Conservation (phyloP, 2,329 filamentous ascomycete species). For the Ophiostoma triangulosporum region DNA sequence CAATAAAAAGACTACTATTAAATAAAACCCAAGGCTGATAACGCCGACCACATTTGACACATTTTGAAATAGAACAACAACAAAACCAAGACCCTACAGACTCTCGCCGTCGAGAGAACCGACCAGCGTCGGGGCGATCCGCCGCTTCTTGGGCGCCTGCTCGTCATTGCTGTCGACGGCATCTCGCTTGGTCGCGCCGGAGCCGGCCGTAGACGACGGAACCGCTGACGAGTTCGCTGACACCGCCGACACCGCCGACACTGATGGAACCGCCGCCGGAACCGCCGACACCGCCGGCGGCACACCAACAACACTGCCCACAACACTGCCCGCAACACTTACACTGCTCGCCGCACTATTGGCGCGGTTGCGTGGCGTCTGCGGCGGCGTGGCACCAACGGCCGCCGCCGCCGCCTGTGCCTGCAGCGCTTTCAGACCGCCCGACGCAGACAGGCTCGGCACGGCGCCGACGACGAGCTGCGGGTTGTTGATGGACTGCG, state of each 20-base stretch:
- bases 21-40: not conserved
- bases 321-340: conserved; percentile 2
- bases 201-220: no score
- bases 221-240: no score
- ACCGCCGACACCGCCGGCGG: conserved; percentile 8
- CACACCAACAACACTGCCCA: conserved; percentile 14
- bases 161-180: conserved; percentile 23
- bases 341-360: conserved; percentile 33
- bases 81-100: not conserved
- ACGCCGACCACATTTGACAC: not conserved
- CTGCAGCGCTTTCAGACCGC: conserved; percentile 30
- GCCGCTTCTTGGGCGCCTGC: conserved; percentile 48
- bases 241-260: not conserved
- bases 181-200: conserved; percentile 44
- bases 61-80: not conserved
- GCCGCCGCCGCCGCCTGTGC: not conserved
- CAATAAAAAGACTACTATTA: no score
- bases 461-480: conserved; percentile 65
- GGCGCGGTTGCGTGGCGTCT: conserved; percentile 59
- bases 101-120: conserved; percentile 12
- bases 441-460: conserved; percentile 61
- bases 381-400: conserved; percentile 56
- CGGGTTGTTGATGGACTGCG: conserved; percentile 50
- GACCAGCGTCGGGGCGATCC: conserved; percentile 55
- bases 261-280: not conserved